phyloP scores from a whole-genome alignment of 129 eudicot species.

The Centrapalus pauciflorus region DNA sequence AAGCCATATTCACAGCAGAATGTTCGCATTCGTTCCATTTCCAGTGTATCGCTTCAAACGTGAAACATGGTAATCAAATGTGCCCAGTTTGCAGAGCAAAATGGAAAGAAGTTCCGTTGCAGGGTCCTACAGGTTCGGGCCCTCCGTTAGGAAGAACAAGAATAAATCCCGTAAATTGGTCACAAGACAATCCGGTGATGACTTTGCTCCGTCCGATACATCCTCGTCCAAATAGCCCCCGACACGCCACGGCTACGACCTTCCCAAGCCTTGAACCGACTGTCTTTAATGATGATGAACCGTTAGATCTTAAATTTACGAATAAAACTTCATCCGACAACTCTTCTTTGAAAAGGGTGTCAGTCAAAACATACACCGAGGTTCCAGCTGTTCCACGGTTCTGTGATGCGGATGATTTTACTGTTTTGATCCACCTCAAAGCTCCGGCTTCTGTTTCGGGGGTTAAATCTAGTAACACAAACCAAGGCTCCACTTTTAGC shows the following conservation, averaged over 20 bases:
- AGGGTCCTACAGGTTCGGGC: conserved; percentile 40
- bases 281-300: conserved; percentile 59
- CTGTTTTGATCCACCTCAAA: conserved; percentile 58
- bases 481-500: conserved; percentile 29
- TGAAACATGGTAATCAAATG: conserved; percentile 70
- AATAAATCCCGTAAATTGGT: conserved; percentile 46
- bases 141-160: conserved; percentile 48
- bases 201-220: conserved; percentile 52
- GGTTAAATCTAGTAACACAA: conserved; percentile 23
- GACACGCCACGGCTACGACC: conserved; percentile 32
- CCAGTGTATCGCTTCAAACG: conserved; percentile 78
- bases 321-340: conserved; percentile 19
- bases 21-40: conserved; percentile 90
- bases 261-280: conserved; percentile 63
- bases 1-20: conserved; percentile 95
- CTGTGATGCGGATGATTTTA: conserved; percentile 39
- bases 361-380: conserved; percentile 57
- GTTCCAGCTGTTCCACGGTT: conserved; percentile 49
- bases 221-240: conserved; percentile 45
- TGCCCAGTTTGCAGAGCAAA: conserved; percentile 83
- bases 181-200: conserved; percentile 47
- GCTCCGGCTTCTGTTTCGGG: conserved; percentile 56
- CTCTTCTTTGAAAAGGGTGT: conserved; percentile 31
- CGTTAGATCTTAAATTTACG: conserved; percentile 39
- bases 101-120: conserved; percentile 80